Evolutionary conservation across 2,329 filamentous ascomycete species (phyloP).

Genomic region (Cadophora sp.): DNA sequence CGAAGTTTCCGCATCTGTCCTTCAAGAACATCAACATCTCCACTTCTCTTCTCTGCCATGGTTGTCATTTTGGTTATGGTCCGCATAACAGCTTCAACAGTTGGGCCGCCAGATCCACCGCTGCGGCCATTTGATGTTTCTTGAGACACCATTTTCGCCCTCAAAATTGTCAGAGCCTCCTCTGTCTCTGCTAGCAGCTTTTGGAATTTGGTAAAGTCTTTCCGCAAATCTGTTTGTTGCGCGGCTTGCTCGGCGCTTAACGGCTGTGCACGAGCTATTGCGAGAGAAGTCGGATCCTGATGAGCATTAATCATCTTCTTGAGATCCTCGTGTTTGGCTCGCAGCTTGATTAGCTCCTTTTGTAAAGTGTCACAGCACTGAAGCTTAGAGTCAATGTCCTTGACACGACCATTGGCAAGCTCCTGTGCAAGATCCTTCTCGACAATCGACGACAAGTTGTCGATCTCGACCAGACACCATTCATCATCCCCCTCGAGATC

Average conservation of each 20-base stretch:
- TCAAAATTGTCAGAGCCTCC: constrained; percentile 78
- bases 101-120: constrained; percentile 63
- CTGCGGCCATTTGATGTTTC: constrained; percentile 56
- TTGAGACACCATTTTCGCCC: constrained; percentile 73
- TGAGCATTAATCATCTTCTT: constrained; percentile 75
- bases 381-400: constrained; percentile 72
- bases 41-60: constrained; percentile 90
- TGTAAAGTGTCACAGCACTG: constrained; percentile 70
- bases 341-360: constrained; percentile 74
- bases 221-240: constrained; percentile 83
- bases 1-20: constrained; percentile 80
- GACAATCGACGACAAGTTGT: constrained; percentile 69
- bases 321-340: constrained; percentile 78
- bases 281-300: constrained; percentile 70
- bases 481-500: constrained; percentile 73
- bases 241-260: constrained; percentile 84
- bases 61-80: constrained; percentile 92
- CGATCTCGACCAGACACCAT: constrained; percentile 80
- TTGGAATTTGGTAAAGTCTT: constrained; percentile 76
- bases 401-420: constrained; percentile 72
- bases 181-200: constrained; percentile 80
- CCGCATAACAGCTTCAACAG: constrained; percentile 88
- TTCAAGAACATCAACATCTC: constrained; percentile 90
- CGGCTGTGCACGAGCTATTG: constrained; percentile 71
- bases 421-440: constrained; percentile 67